Base-by-base conservation (phyloP, 75 land plant genomes). In the Sequoia sempervirens region DNA sequence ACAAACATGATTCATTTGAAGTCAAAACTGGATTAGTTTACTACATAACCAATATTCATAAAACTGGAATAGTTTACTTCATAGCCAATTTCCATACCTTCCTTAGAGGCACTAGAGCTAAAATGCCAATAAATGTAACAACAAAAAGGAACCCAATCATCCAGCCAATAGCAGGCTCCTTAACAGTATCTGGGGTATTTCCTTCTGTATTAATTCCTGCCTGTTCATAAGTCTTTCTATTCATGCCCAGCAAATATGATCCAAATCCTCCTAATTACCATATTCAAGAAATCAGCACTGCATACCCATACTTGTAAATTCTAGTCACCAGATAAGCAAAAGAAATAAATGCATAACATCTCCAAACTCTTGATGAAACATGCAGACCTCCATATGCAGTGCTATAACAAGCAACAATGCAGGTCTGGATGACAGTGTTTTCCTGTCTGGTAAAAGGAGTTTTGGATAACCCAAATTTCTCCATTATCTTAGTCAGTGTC, bases 391-490 rank as follows among this genome's bases (percentile, higher is more conserved):
- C 94, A 56, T 92, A 86, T 53, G 97, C 5, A 18, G 93, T 89
- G 86, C 93, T 90, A 68, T 95, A 95, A 87, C 97, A 95, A 2
- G 96, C 94, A 36, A 95, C 97, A 2, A 94, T 92, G 79, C 97
- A 95, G 23, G 96, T 94, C 89, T 95, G 97, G 52, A 94, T 89
- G 5, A 94, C 87, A 5, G 96, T 96, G 81, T 96, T 96, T 88
- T 96, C 97, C 85, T 96, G 97, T 47, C 90, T 85, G 3, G 95
- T 94, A 75, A 96, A 96, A 0, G 95, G 98, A 11, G 82, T 75
- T 8, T 88, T 34, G 8, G 82, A 54, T 18, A 91, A 18, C 36
- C 93, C 92, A n/a, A 85, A 52, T 85, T 89, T 96, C 56, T 73
- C 23, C 7, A 92, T 85, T 20, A 93, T 2, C 12, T 79, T 79